Evolutionary conservation across 192 early-diverging fungal genomes (phyloP).

Genomic region (Umbelopsis ramanniana): DNA sequence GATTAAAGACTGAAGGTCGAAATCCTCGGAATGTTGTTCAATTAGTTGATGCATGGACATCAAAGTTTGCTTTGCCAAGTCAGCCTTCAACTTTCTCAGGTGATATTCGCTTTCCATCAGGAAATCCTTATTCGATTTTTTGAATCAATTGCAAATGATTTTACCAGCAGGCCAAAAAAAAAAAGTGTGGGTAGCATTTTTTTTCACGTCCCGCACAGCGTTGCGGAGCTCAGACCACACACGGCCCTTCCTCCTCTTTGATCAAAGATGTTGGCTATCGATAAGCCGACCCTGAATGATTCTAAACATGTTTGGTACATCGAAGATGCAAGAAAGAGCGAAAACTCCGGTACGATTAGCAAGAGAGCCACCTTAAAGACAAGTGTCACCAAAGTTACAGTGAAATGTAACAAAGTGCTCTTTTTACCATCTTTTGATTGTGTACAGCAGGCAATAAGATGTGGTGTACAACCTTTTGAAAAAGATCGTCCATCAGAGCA

Average conservation of each 20-base stretch:
- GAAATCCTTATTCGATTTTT: neutral
- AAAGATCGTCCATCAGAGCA: no score
- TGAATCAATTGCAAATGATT: slow-evolving; percentile 1
- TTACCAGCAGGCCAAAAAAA: neutral
- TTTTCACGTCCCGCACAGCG: slow-evolving; percentile 3
- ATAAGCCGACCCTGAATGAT: no score
- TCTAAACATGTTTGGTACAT: no score
- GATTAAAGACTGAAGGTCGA: slow-evolving; percentile 10
- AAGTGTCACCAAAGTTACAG: no score
- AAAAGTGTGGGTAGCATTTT: slow-evolving; percentile 23
- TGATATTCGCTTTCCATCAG: slow-evolving; percentile 21
- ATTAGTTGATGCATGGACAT: slow-evolving; percentile 28
- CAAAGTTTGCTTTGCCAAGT: slow-evolving; percentile 27
- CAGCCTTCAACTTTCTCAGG: slow-evolving; percentile 31
- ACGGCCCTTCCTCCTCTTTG: neutral
- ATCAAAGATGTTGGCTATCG: no score
- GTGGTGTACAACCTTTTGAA: no score
- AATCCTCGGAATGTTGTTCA: slow-evolving; percentile 20
- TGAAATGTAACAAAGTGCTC: no score
- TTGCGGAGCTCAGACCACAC: neutral
- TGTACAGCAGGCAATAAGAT: no score
- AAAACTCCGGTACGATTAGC: no score
- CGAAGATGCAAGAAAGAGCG: no score
- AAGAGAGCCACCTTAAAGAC: no score
- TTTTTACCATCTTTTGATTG: no score